Conservation (phyloP, 257 asterid species). For the Petunia secreta region DNA sequence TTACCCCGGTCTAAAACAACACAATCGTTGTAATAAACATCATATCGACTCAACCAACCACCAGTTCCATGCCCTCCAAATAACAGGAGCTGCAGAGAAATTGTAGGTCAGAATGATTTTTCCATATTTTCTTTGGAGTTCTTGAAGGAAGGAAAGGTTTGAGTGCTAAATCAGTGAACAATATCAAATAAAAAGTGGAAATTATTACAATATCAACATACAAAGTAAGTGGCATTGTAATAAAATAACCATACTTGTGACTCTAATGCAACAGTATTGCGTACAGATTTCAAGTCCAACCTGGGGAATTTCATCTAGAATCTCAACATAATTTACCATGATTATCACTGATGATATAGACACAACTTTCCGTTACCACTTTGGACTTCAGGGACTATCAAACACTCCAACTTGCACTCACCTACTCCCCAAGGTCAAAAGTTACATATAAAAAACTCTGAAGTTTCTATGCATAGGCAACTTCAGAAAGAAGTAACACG, state of each 20-base stretch:
- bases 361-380: background rate
- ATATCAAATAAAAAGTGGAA: slow-evolving; percentile 3
- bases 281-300: background rate
- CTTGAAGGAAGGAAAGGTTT: slow-evolving; percentile 22
- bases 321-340: background rate
- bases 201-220: background rate
- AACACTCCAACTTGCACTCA: background rate
- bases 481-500: background rate
- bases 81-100: slow-evolving; percentile 74
- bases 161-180: background rate
- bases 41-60: slow-evolving; percentile 99
- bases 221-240: background rate
- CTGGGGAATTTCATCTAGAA: slow-evolving; percentile 17
- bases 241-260: background rate
- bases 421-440: background rate
- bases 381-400: background rate
- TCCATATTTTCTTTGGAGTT: background rate
- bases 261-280: background rate
- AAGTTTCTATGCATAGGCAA: background rate
- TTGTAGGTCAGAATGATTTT: background rate
- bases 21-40: slow-evolving; percentile 86
- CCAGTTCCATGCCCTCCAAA: slow-evolving; percentile 99
- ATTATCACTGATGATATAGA: background rate
- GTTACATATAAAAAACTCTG: background rate
- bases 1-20: slow-evolving; percentile 92